Evolutionary conservation across 345 rosid genomes (phyloP).

Genomic region (Populus deltoides): DNA sequence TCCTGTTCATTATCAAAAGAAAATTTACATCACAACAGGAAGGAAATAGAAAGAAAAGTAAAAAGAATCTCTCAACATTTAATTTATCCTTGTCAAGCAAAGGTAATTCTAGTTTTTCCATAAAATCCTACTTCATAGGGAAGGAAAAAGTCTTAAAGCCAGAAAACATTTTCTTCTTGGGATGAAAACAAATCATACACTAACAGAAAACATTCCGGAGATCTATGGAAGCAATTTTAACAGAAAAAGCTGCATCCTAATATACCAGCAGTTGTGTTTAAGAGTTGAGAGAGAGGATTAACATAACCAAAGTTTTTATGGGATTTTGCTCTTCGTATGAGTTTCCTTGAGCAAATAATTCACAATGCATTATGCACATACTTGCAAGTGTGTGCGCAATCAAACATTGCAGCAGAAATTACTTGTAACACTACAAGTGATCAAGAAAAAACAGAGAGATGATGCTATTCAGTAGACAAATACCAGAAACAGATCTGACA

Average conservation of each 20-base stretch:
- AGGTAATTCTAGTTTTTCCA: not conserved
- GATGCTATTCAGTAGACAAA: too few relatives aligned
- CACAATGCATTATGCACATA: too few relatives aligned
- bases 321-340: too few relatives aligned
- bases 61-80: not conserved
- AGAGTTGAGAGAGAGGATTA: too few relatives aligned
- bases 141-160: not conserved
- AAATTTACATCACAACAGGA: not conserved
- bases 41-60: not conserved
- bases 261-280: not conserved
- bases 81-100: not conserved
- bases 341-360: too few relatives aligned
- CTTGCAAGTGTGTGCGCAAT: too few relatives aligned
- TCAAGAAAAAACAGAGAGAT: too few relatives aligned
- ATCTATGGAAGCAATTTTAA: not conserved
- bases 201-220: not conserved
- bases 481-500: too few relatives aligned
- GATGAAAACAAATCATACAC: not conserved
- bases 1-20: slow-evolving; percentile 8
- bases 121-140: not conserved
- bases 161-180: not conserved
- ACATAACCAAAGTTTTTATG: too few relatives aligned
- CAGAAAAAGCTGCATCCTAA: not conserved
- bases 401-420: too few relatives aligned
- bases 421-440: too few relatives aligned